Evolutionary conservation across 202 grass and related monocot species (phyloP).

Genomic region (Cymbopogon flexuosus): DNA sequence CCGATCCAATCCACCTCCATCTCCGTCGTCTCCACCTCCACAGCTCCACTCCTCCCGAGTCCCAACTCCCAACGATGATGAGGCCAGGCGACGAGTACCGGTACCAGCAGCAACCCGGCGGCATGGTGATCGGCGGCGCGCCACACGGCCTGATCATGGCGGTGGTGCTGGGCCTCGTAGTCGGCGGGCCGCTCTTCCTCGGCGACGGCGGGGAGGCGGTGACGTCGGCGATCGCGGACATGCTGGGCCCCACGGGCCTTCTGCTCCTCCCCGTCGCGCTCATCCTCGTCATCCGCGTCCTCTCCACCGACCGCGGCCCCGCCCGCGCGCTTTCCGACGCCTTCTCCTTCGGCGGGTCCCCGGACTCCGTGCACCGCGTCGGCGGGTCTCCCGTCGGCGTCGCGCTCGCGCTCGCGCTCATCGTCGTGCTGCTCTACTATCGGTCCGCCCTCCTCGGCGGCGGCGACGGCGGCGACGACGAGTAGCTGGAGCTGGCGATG

Average conservation of each 20-base stretch:
- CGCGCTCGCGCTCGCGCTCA: slow-evolving; percentile 53
- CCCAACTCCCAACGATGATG: slow-evolving; percentile 2
- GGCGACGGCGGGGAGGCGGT: slow-evolving; percentile 39
- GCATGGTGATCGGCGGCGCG: not conserved
- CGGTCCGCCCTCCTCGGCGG: slow-evolving; percentile 40
- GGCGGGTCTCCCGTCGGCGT: slow-evolving; percentile 65
- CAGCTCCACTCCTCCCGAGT: accelerated
- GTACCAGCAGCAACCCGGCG: not conserved
- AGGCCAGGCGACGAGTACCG: not conserved
- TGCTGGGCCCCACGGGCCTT: slow-evolving; percentile 50
- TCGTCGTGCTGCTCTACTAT: slow-evolving; percentile 59
- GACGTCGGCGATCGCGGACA: slow-evolving; percentile 33
- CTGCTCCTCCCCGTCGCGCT: slow-evolving; percentile 57
- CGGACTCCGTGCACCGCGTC: slow-evolving; percentile 53
- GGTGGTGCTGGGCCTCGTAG: slow-evolving; percentile 45
- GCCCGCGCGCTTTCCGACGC: slow-evolving; percentile 28
- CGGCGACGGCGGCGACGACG: slow-evolving; percentile 30
- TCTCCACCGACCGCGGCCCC: slow-evolving; percentile 54
- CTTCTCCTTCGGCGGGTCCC: slow-evolving; percentile 33
- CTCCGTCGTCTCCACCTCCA: not conserved
- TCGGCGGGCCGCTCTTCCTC: slow-evolving; percentile 48
- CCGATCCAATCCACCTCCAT: not conserved
- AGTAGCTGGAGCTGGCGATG: not conserved
- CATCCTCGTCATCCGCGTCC: slow-evolving; percentile 61
- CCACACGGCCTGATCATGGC: slow-evolving; percentile 60